Percentiles rank a stretch among this genome's conserved stretches.
phyloP scores from a whole-genome alignment of 805 yeast species.

The Nakazawaea siamensis region DNA sequence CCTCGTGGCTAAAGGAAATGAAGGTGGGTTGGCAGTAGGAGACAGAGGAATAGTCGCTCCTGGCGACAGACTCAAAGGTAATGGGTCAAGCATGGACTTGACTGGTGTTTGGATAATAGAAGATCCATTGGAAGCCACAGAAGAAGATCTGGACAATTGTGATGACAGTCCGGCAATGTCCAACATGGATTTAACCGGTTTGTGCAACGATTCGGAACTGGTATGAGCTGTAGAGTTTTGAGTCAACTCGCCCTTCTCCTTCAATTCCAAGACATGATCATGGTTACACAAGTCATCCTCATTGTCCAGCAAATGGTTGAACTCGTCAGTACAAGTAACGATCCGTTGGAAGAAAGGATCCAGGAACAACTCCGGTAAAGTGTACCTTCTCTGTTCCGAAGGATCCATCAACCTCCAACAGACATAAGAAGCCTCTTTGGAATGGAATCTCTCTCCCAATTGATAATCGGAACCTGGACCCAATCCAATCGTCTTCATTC shows the following conservation, averaged over 20 bases:
- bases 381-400: constrained; percentile 41
- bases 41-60: neutral
- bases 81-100: constrained; percentile 16
- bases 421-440: constrained; percentile 54
- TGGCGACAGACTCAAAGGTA: constrained; percentile 21
- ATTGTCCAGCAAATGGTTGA: constrained; percentile 3
- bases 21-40: neutral
- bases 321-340: constrained; percentile 53
- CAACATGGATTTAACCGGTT: constrained; percentile 9
- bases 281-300: constrained; percentile 10
- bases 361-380: constrained; percentile 40
- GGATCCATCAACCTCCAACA: constrained; percentile 76
- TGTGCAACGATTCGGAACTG: constrained; percentile 1
- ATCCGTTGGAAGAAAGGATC: constrained; percentile 59
- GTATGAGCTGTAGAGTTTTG: neutral
- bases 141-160: constrained; percentile 4
- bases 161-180: constrained; percentile 1
- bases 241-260: neutral
- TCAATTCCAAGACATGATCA: constrained; percentile 5
- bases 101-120: constrained; percentile 3
- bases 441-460: constrained; percentile 54
- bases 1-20: neutral
- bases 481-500: constrained; percentile 37
- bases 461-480: constrained; percentile 71
- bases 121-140: constrained; percentile 1